Conservation (phyloP, 2,329 filamentous ascomycete species). For the Xylaria multiplex region DNA sequence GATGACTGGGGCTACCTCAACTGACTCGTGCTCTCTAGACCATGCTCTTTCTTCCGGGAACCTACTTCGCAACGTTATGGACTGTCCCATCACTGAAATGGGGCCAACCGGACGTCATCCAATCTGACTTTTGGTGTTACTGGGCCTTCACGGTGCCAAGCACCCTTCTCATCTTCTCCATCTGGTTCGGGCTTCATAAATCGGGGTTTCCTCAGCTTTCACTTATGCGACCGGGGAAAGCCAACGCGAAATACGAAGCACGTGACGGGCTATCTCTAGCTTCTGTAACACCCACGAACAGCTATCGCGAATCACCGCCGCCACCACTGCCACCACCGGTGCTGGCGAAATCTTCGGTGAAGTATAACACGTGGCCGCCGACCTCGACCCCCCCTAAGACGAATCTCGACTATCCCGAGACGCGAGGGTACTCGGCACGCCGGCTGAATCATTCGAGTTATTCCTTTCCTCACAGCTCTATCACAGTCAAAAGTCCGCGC, state of each 20-base stretch:
- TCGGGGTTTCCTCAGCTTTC: slow-evolving; percentile 8
- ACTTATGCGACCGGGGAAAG: not conserved
- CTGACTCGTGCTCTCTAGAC: slow-evolving; percentile 9
- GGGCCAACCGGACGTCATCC: slow-evolving; percentile 9
- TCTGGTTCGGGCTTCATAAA: slow-evolving; percentile 30
- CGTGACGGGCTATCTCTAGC: slow-evolving; percentile 1
- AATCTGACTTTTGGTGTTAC: not conserved
- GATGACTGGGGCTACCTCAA: not conserved
- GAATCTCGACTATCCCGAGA: not conserved
- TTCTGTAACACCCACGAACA: not conserved
- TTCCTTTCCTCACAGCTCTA: not conserved
- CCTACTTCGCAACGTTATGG: slow-evolving; percentile 26
- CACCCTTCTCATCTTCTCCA: slow-evolving; percentile 20
- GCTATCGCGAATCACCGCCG: not conserved
- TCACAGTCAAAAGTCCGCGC: no score
- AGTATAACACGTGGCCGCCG: not conserved
- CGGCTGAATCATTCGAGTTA: not conserved
- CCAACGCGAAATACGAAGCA: slow-evolving; percentile 6
- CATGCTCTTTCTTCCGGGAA: slow-evolving; percentile 30
- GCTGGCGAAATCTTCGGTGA: not conserved
- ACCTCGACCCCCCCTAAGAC: slow-evolving; percentile 7
- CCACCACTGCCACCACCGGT: not conserved
- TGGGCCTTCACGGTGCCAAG: slow-evolving; percentile 28
- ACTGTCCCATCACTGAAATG: slow-evolving; percentile 28
- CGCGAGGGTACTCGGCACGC: not conserved